A percentile compares a stretch with the other conserved stretches of the same genome.
These are phyloP conservation scores for Gnomoniopsis sp. DNA, from an alignment of 2,329 filamentous ascomycete species.

Conservation along the genomic window DNA sequence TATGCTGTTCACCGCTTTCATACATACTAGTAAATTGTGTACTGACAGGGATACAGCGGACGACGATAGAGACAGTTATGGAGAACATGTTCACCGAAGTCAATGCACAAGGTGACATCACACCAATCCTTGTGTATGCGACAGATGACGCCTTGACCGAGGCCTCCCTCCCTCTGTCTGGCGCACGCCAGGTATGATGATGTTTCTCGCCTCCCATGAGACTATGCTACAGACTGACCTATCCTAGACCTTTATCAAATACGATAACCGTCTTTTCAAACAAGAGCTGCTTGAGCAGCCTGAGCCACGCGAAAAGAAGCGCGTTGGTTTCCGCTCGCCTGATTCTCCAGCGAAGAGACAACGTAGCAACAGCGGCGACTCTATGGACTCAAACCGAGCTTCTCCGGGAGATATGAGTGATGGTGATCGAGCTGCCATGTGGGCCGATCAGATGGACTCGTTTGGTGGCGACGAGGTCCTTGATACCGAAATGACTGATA, in stretches of 20 bases:
- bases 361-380: slow-evolving; percentile 14
- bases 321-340: slow-evolving; percentile 11
- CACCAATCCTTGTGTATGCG: slow-evolving; percentile 30
- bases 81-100: slow-evolving; percentile 20
- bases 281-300: slow-evolving; percentile 28
- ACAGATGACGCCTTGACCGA: slow-evolving; percentile 27
- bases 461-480: slow-evolving; percentile 8
- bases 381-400: slow-evolving; percentile 16
- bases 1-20: neutral
- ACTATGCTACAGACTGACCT: neutral
- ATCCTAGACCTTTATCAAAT: slow-evolving; percentile 28
- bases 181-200: slow-evolving; percentile 22
- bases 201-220: neutral
- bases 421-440: slow-evolving; percentile 7
- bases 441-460: slow-evolving; percentile 7
- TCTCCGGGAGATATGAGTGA: slow-evolving; percentile 17
- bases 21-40: neutral
- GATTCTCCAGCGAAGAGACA: slow-evolving; percentile 14
- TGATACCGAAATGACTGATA: slow-evolving; percentile 11
- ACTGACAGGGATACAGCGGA: slow-evolving; percentile 15
- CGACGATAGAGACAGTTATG: slow-evolving; percentile 20
- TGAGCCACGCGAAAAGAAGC: slow-evolving; percentile 25
- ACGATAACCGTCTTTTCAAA: slow-evolving; percentile 33
- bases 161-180: slow-evolving; percentile 21
- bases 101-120: slow-evolving; percentile 11